Percentiles rank a stretch among this genome's conserved stretches.
phyloP scores from a whole-genome alignment of 2,329 filamentous ascomycete species.

The Lecanicillium sp. region DNA sequence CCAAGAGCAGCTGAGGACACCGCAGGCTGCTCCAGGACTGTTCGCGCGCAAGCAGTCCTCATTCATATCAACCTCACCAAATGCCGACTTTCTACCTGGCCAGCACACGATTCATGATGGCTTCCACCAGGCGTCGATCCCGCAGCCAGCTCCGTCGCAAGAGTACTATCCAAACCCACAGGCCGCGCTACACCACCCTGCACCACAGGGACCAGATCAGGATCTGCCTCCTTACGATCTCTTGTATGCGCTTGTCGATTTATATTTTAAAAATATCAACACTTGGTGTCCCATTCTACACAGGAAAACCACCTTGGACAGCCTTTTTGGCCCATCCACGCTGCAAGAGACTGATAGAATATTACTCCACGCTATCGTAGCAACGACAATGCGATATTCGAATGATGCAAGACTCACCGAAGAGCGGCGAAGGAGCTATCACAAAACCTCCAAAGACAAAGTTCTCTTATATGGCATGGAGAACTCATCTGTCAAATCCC shows the following conservation, averaged over 20 bases:
- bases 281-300: slow-evolving; percentile 90
- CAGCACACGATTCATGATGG: slow-evolving; percentile 43
- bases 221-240: slow-evolving; percentile 71
- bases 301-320: slow-evolving; percentile 72
- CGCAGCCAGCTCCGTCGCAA: slow-evolving; percentile 38
- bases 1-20: slow-evolving; percentile 43
- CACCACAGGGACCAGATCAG: slow-evolving; percentile 38
- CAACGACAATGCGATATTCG: slow-evolving; percentile 79
- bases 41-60: slow-evolving; percentile 55
- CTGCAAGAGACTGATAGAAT: slow-evolving; percentile 78
- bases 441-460: slow-evolving; percentile 75
- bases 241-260: slow-evolving; percentile 64
- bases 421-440: slow-evolving; percentile 67
- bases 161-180: slow-evolving; percentile 39
- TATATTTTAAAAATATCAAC: slow-evolving; percentile 76
- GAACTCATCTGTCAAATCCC: slow-evolving; percentile 79
- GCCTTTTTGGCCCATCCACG: slow-evolving; percentile 69
- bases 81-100: slow-evolving; percentile 45
- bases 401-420: slow-evolving; percentile 68
- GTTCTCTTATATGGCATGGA: slow-evolving; percentile 84
- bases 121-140: slow-evolving; percentile 40
- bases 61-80: slow-evolving; percentile 40
- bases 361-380: slow-evolving; percentile 81
- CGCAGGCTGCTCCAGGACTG: slow-evolving; percentile 52
- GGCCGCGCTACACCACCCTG: slow-evolving; percentile 12